phyloP scores from a whole-genome alignment of 768 basidiomycete species.

The Macrolepiota dolichaula region DNA sequence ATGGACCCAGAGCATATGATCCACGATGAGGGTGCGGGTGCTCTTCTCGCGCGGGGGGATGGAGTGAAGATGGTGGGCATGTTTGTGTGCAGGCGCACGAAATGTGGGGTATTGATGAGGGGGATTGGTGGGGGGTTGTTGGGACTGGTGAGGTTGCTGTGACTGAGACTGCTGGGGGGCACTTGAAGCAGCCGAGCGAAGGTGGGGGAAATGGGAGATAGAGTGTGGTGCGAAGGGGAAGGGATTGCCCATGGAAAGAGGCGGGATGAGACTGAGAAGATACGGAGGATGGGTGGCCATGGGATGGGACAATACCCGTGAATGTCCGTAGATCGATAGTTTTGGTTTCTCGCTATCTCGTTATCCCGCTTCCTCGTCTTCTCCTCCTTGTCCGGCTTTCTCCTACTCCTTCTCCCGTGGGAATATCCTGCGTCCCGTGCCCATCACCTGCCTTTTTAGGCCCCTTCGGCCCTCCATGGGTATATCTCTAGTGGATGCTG shows the following conservation, averaged over 20 bases:
- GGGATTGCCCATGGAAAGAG: conserved; percentile 6
- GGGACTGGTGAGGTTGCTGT: neutral
- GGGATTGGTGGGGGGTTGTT: conserved; percentile 8
- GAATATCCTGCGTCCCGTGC: neutral
- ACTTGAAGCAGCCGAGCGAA: neutral
- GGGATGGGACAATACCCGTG: neutral
- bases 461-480: neutral
- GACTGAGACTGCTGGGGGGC: neutral
- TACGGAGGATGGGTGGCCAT: neutral
- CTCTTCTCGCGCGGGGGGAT: conserved; percentile 87
- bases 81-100: conserved; percentile 78
- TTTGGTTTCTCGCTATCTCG: neutral
- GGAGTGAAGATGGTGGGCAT: conserved; percentile 84
- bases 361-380: neutral
- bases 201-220: neutral
- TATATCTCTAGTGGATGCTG: too few relatives aligned
- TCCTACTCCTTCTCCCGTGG: neutral
- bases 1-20: conserved; percentile 87
- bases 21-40: conserved; percentile 83
- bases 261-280: neutral
- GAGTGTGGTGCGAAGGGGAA: neutral
- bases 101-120: conserved; percentile 32
- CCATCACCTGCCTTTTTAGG: neutral
- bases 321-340: neutral
- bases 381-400: conserved; percentile 1